phyloP scores from a whole-genome alignment of 1,139 yeast genomes.

The Hemisphaericaspora xylanilytica region DNA sequence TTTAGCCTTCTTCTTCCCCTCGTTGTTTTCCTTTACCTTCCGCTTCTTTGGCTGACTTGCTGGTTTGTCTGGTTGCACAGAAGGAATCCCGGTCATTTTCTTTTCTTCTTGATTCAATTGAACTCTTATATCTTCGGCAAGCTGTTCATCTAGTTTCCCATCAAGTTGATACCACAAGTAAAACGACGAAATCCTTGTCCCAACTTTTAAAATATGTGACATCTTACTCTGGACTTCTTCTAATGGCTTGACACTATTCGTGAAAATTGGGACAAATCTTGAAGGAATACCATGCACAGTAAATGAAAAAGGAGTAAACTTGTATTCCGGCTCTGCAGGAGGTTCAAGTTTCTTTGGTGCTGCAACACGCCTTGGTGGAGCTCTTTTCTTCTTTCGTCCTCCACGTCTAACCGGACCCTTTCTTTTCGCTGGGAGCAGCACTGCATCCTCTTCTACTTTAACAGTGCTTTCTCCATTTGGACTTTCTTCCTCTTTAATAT shows the following conservation, averaged over 20 bases:
- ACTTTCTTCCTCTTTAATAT: not conserved
- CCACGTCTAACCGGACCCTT: conserved; percentile 23
- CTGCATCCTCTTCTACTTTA: conserved; percentile 13
- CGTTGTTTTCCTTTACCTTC: conserved; percentile 27
- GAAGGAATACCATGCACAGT: conserved; percentile 62
- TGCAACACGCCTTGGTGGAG: conserved; percentile 20
- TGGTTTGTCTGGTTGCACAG: conserved; percentile 12
- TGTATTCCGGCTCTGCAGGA: conserved; percentile 41
- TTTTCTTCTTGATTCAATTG: conserved; percentile 41
- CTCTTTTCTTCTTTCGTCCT: conserved; percentile 21
- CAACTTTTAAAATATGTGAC: conserved; percentile 58
- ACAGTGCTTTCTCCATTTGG: conserved; percentile 9
- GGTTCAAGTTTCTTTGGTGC: conserved; percentile 23
- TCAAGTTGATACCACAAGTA: conserved; percentile 86
- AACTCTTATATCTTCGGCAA: conserved; percentile 49
- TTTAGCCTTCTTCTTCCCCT: conserved; percentile 16
- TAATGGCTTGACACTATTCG: conserved; percentile 61
- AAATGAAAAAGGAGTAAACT: conserved; percentile 64
- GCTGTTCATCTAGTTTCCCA: conserved; percentile 64
- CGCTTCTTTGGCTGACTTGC: conserved; percentile 28
- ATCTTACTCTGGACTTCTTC: conserved; percentile 58
- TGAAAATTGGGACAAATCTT: conserved; percentile 65
- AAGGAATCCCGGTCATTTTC: conserved; percentile 39
- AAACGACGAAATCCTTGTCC: conserved; percentile 59
- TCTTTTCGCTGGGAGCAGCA: conserved; percentile 16